Percentiles rank a stretch among this genome's conserved stretches.
phyloP scores from a whole-genome alignment of 306 rosid genomes.

The Sophora flavescens region DNA sequence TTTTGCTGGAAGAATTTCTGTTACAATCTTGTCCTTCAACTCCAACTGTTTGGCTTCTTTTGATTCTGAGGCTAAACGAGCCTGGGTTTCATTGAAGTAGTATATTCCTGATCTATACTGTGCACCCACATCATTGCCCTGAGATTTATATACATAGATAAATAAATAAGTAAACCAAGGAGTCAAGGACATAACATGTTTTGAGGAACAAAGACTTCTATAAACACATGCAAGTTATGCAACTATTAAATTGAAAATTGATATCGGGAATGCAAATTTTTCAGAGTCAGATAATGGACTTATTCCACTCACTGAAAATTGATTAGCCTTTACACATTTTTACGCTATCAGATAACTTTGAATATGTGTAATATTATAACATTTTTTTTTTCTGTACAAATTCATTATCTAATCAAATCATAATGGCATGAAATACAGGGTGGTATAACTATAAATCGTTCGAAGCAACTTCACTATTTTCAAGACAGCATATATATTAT shows the following conservation, averaged over 20 bases:
- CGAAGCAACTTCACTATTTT: background rate
- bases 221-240: background rate
- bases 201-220: background rate
- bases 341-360: background rate
- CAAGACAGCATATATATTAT: background rate
- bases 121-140: constrained; percentile 82
- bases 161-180: background rate
- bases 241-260: background rate
- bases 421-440: background rate
- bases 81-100: constrained; percentile 73
- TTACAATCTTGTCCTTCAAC: constrained; percentile 61
- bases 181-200: background rate
- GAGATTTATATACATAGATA: background rate
- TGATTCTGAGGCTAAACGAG: constrained; percentile 70
- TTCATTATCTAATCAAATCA: background rate
- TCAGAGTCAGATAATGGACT: background rate
- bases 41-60: constrained; percentile 80
- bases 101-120: constrained; percentile 93
- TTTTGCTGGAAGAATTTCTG: constrained; percentile 87
- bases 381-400: background rate
- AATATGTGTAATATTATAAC: background rate
- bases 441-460: background rate
- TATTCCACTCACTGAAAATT: background rate
- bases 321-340: background rate
- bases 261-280: background rate